Evolutionary conservation across 208 protist genomes (phyloP).

Genomic region (Polymyxa betae): DNA sequence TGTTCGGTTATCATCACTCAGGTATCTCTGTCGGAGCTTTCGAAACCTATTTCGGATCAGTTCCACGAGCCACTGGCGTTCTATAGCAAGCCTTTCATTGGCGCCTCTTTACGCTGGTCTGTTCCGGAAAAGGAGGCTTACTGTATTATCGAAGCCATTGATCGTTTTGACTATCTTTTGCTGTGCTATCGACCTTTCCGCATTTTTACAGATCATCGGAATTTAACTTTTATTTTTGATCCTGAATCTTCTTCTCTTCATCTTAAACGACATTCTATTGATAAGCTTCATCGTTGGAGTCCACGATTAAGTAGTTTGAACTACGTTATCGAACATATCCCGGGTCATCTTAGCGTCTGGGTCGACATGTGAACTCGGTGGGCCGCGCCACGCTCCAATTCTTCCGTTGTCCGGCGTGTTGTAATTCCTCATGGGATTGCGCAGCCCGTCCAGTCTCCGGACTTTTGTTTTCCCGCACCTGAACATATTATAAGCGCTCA

Average conservation of each 20-base stretch:
- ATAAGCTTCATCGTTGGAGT: not conserved
- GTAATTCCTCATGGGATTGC: not conserved
- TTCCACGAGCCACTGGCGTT: slow-evolving; percentile 27
- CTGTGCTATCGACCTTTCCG: not conserved
- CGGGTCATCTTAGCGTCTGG: not conserved
- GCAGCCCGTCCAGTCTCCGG: not conserved
- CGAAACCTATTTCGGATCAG: not conserved
- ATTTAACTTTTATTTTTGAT: slow-evolving; percentile 21
- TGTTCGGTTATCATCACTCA: slow-evolving; percentile 24
- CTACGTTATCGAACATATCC: slow-evolving; percentile 15
- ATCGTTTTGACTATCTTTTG: slow-evolving; percentile 20
- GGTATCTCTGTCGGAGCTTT: not conserved
- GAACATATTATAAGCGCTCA: not conserved
- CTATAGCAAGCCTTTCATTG: not conserved
- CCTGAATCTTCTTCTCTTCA: not conserved
- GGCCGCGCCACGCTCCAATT: not conserved
- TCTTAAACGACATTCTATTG: slow-evolving; percentile 22
- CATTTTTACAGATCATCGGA: not conserved
- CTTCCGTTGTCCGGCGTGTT: not conserved
- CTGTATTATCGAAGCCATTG: not conserved
- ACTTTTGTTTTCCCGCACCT: not conserved
- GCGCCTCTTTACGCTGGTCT: not conserved
- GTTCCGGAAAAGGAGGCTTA: slow-evolving; percentile 37
- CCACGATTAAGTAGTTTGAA: not conserved
- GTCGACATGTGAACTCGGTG: not conserved